A percentile compares a stretch with the other conserved stretches of the same genome.
phyloP scores from a whole-genome alignment of 805 yeast species.

The Peterozyma toletana region DNA sequence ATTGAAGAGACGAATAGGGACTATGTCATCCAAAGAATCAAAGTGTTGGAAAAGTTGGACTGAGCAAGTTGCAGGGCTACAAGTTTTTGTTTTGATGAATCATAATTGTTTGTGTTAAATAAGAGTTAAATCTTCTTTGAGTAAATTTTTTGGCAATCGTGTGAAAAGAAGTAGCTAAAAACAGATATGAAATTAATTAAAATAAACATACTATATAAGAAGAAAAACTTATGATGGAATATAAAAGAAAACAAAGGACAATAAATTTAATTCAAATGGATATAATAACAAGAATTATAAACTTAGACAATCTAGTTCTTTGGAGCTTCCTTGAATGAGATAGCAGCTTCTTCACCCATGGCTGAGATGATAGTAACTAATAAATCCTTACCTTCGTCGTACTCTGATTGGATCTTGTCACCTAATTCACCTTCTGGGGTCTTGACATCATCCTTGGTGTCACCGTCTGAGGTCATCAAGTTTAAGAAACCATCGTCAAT shows the following conservation, averaged over 20 bases:
- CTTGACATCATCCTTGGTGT: slow-evolving; percentile 98
- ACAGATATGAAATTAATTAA: background rate
- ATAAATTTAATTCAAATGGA: background rate
- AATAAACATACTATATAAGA: background rate
- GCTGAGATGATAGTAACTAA: slow-evolving; percentile 94
- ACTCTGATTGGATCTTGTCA: slow-evolving; percentile 83
- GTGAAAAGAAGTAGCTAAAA: background rate
- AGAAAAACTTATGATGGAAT: background rate
- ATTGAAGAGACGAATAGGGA: slow-evolving; percentile 77
- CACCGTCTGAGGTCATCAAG: slow-evolving; percentile 96
- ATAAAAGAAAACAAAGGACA: too few species aligned
- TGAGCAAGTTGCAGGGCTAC: slow-evolving; percentile 14
- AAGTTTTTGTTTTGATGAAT: too few species aligned
- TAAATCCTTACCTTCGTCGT: slow-evolving; percentile 97
- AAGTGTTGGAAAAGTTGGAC: slow-evolving; percentile 56
- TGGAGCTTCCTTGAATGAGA: slow-evolving; percentile 98
- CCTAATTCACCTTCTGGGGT: slow-evolving; percentile 98
- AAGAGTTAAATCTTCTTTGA: too few species aligned
- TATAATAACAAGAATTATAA: background rate
- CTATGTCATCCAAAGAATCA: slow-evolving; percentile 56
- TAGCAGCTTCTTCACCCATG: slow-evolving; percentile 99
- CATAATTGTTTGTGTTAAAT: too few species aligned
- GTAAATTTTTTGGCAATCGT: too few species aligned
- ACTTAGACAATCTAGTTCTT: slow-evolving; percentile 28
- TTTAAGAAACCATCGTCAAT: slow-evolving; percentile 97